Base-by-base conservation (phyloP, 108 stramenopile genomes). In the Discostella pseudostelligera region DNA sequence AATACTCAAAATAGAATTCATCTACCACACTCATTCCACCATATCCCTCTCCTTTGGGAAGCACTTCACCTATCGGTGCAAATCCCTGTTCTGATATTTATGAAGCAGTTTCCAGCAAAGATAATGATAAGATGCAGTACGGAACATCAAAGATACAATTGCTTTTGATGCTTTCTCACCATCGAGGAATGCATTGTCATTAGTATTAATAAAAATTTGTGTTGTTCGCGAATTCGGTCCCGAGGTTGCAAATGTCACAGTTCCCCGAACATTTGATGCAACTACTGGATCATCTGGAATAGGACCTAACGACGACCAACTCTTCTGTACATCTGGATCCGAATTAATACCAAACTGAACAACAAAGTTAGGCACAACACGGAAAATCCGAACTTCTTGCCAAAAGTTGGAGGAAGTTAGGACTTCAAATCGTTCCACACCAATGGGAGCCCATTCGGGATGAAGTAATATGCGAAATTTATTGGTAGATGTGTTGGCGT, bases 171-270 rank as follows among this genome's bases (percentile, higher is more conserved):
- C 12, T 25, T 7, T 50, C 49, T 50, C 49, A 50, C 49, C 74
- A 58, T 96, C 95, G 36, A 96, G 59, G 70, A 74, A 90, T 10
- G 20, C 51, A 73, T 96, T 96, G 49, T 91, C 85, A 37, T 50
- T 49, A 8, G 76, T 84, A 65, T 96, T 96, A 66, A 96, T 89
- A 62, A 96, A 96, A 44, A 96, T 59, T 62, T 94, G 95, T 5
- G 80, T 90, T 4, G 87, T 87, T 25, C 95, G 81, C n/a, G 90
- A 79, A 66, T 94, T 82, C 19, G 54, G 49, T n/a, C 96, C 96
- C 17, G 92, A 68, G 0, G 84, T 94, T 0, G 96, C 94, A 70
- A 82, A 96, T 0, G 88, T 82, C 7, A 95, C 58, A 8, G 87
- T 92, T 20, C 94, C 94, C 20, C 87, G 57, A 22, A 60, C 58